phyloP scores from a whole-genome alignment of 2,329 filamentous ascomycete genomes.

The Ceratocystis eucalypticola region DNA sequence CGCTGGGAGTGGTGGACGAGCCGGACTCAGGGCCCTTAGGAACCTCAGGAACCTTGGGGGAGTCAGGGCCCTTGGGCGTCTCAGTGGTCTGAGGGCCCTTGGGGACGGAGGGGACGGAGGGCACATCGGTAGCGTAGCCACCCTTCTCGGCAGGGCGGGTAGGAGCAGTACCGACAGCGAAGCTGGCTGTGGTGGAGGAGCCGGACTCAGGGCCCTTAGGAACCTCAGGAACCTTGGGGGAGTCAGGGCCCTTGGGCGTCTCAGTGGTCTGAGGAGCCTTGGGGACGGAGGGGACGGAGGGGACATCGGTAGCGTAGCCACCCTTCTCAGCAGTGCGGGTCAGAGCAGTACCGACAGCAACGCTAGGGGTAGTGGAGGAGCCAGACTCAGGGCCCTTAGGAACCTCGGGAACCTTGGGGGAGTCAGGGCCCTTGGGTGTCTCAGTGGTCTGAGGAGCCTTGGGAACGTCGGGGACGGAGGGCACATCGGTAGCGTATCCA shows the following conservation, averaged over 20 bases:
- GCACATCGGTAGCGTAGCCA: background rate
- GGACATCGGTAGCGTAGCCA: background rate
- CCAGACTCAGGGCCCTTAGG: background rate
- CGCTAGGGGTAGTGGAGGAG: background rate
- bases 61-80: background rate
- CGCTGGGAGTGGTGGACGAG: background rate
- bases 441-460: background rate
- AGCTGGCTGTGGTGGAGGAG: background rate
- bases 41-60: too few species aligned
- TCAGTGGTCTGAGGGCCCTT: background rate
- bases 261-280: background rate
- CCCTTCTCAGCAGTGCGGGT: background rate
- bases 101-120: background rate
- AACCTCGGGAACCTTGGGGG: too few species aligned
- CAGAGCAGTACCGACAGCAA: background rate
- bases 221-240: too few species aligned
- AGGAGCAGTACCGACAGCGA: background rate
- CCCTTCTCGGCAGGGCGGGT: background rate
- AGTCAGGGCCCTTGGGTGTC: too few species aligned
- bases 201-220: background rate
- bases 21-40: background rate
- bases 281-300: background rate
- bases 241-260: background rate
- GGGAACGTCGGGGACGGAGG: background rate
- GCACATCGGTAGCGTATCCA: background rate